phyloP scores from a whole-genome alignment of 2,329 filamentous ascomycete species.

The Penicillium polonicum region DNA sequence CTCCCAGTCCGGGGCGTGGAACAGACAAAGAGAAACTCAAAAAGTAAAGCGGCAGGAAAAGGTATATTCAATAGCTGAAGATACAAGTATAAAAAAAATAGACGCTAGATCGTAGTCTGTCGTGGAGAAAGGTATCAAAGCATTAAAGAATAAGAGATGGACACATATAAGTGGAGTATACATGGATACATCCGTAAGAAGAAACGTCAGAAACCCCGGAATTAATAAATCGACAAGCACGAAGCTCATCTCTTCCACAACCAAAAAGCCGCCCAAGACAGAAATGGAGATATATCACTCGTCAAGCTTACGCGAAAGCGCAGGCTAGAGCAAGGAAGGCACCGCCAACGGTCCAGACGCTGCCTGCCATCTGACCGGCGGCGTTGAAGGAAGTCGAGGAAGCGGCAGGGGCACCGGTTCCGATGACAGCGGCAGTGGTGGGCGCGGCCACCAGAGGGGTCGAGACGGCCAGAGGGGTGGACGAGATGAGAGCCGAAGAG shows the following conservation, averaged over 20 bases:
- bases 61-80: slow-evolving; percentile 12
- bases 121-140: slow-evolving; percentile 29
- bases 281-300: background rate
- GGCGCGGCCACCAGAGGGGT: slow-evolving; percentile 7
- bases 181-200: slow-evolving; percentile 22
- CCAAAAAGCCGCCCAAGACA: background rate
- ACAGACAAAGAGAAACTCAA: background rate
- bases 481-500: slow-evolving; percentile 14
- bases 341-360: slow-evolving; percentile 28
- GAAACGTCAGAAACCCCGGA: slow-evolving; percentile 12
- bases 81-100: slow-evolving; percentile 16
- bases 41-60: background rate
- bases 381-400: slow-evolving; percentile 21
- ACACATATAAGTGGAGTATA: slow-evolving; percentile 17
- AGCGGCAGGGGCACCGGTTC: slow-evolving; percentile 13
- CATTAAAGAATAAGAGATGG: slow-evolving; percentile 25
- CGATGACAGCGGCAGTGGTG: slow-evolving; percentile 4
- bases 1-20: too few species aligned
- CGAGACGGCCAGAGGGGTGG: slow-evolving; percentile 15
- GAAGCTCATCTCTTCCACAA: background rate
- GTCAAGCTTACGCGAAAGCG: slow-evolving; percentile 26
- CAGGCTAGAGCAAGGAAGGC: slow-evolving; percentile 28
- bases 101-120: slow-evolving; percentile 27
- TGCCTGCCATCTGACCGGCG: slow-evolving; percentile 22
- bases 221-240: slow-evolving; percentile 5